Percentiles rank a stretch among this genome's conserved stretches.
Evolutionary conservation across 345 rosid species (phyloP).

Genomic region (Bruguiera parviflora): DNA sequence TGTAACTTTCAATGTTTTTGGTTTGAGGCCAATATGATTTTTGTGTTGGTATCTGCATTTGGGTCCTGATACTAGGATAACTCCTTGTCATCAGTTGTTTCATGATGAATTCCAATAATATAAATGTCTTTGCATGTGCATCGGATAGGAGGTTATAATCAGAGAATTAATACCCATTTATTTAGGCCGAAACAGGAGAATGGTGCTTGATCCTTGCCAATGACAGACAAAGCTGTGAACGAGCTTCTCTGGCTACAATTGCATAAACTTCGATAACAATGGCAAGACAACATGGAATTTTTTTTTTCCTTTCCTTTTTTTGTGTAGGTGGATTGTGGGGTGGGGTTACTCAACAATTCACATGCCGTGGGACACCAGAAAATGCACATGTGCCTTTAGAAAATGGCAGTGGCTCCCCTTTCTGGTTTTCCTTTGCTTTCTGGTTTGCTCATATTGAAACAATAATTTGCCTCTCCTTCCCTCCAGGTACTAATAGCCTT

Average conservation of each 20-base stretch:
- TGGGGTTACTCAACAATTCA: background rate
- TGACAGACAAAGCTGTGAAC: too few relatives aligned
- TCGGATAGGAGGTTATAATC: too few relatives aligned
- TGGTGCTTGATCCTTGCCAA: too few relatives aligned
- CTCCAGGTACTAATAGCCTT: background rate
- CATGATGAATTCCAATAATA: too few relatives aligned
- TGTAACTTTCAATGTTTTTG: background rate
- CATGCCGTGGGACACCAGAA: conserved; percentile 14
- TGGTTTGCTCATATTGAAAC: background rate
- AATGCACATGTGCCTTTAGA: background rate
- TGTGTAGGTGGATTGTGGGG: background rate
- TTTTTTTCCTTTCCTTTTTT: background rate
- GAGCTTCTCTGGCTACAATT: too few relatives aligned
- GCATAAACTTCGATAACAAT: too few relatives aligned
- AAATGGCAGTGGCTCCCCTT: conserved; percentile 3
- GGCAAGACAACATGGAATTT: too few relatives aligned
- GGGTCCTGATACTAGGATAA: background rate
- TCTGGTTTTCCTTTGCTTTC: background rate
- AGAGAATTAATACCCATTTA: too few relatives aligned
- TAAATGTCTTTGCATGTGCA: too few relatives aligned
- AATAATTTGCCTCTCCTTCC: background rate
- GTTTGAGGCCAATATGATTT: background rate
- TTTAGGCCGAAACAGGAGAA: too few relatives aligned
- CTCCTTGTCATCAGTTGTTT: background rate
- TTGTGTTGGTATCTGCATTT: background rate